Percentiles rank a stretch among this genome's conserved stretches.
These are phyloP conservation scores for Podila horticola DNA, from an alignment of 192 early-diverging fungal genomes.

Conservation along the genomic window DNA sequence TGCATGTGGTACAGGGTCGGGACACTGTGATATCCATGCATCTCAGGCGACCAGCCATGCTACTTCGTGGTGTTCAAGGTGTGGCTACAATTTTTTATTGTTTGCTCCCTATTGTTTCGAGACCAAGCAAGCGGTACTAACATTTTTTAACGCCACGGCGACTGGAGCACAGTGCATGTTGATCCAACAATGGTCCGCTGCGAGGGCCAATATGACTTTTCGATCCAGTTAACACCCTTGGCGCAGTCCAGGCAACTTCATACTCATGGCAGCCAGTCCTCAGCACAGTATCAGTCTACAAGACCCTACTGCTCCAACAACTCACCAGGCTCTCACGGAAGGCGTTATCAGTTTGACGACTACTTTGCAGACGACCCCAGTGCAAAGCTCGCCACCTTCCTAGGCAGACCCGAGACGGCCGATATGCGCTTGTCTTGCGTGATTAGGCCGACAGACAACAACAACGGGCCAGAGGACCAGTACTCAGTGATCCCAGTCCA, in stretches of 20 bases:
- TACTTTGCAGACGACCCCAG: too few relatives aligned
- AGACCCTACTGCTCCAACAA: background rate
- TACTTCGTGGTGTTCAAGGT: background rate
- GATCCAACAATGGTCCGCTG: constrained; percentile 9
- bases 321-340: too few relatives aligned
- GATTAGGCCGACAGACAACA: background rate
- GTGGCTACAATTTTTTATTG: background rate
- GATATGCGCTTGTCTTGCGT: background rate
- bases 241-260: background rate
- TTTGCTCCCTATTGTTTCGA: background rate
- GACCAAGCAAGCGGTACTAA: background rate
- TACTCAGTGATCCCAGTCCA: constrained; percentile 3
- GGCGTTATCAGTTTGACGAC: too few relatives aligned
- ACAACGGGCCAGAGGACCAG: background rate
- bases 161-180: background rate
- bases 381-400: too few relatives aligned
- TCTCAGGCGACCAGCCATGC: background rate
- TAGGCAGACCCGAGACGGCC: too few relatives aligned
- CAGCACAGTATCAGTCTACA: background rate
- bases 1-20: background rate
- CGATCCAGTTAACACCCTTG: background rate
- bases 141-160: background rate
- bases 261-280: background rate
- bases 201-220: constrained; percentile 3
- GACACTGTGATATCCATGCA: background rate